Percentiles rank a stretch among this genome's conserved stretches.
Evolutionary conservation across 345 rosid genomes (phyloP).

Genomic region (Cardiospermum halicacabum): DNA sequence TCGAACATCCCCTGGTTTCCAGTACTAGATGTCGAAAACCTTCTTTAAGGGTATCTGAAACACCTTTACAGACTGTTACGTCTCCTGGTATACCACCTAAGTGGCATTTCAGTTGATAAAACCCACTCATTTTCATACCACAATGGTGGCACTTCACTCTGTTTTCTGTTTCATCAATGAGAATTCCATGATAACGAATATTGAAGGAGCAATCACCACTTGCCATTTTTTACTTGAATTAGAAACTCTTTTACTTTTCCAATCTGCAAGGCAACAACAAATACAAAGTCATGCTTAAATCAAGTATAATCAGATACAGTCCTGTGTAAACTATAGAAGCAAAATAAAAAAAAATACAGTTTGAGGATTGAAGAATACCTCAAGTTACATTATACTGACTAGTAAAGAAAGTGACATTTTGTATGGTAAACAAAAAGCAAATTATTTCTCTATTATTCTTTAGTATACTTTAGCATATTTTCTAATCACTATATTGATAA

Average conservation of each 20-base stretch:
- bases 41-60: slow-evolving; percentile 32
- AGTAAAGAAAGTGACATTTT: not conserved
- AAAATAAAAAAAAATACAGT: not conserved
- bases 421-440: not conserved
- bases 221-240: slow-evolving; percentile 6
- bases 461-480: too few relatives aligned
- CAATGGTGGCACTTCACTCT: slow-evolving; percentile 51
- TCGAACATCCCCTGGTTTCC: slow-evolving; percentile 14
- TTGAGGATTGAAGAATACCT: not conserved
- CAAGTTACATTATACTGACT: not conserved
- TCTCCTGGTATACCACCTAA: slow-evolving; percentile 43
- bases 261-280: not conserved
- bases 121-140: slow-evolving; percentile 28
- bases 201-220: slow-evolving; percentile 10
- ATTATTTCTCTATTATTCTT: too few relatives aligned
- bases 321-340: not conserved
- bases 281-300: not conserved
- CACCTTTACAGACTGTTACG: slow-evolving; percentile 36
- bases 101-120: slow-evolving; percentile 37
- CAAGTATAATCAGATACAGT: not conserved
- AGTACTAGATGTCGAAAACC: slow-evolving; percentile 17
- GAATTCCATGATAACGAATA: slow-evolving; percentile 35
- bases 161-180: slow-evolving; percentile 21
- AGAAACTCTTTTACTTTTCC: not conserved
- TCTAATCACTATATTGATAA: too few relatives aligned